These are phyloP conservation scores for Paratinospora sagittata DNA, from an alignment of 164 flowering plant genomes.

Conservation along the genomic window DNA sequence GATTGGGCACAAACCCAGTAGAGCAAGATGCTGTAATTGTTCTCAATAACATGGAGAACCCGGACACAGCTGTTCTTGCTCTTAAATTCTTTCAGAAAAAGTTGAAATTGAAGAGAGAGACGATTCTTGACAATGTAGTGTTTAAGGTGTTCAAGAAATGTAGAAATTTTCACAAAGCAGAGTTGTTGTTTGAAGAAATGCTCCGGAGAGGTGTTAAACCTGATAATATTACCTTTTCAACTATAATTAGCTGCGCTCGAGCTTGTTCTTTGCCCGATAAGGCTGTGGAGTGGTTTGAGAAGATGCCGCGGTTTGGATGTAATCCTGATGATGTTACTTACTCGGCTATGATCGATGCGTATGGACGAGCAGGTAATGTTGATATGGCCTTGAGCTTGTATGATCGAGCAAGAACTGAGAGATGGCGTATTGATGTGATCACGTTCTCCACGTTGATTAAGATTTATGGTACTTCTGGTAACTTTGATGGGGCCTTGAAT, in stretches of 20 bases:
- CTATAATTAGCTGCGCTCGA: constrained; percentile 80
- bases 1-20: constrained; percentile 36
- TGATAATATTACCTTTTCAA: constrained; percentile 78
- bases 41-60: constrained; percentile 60
- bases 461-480: constrained; percentile 56
- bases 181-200: constrained; percentile 70
- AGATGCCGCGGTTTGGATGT: constrained; percentile 57
- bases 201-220: constrained; percentile 57
- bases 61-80: constrained; percentile 44
- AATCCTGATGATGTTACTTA: constrained; percentile 68
- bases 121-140: constrained; percentile 66
- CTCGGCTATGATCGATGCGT: constrained; percentile 82
- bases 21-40: constrained; percentile 72
- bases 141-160: constrained; percentile 66
- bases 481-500: constrained; percentile 87
- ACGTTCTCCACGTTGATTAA: constrained; percentile 71
- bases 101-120: constrained; percentile 30
- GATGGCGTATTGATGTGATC: constrained; percentile 66
- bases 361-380: constrained; percentile 70
- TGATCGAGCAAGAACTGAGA: constrained; percentile 72
- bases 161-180: constrained; percentile 47
- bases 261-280: constrained; percentile 46
- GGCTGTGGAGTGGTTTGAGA: constrained; percentile 91
- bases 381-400: constrained; percentile 78
- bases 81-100: constrained; percentile 42